phyloP scores from a whole-genome alignment of 2,329 filamentous ascomycete species.

The Aspergillus fructus region DNA sequence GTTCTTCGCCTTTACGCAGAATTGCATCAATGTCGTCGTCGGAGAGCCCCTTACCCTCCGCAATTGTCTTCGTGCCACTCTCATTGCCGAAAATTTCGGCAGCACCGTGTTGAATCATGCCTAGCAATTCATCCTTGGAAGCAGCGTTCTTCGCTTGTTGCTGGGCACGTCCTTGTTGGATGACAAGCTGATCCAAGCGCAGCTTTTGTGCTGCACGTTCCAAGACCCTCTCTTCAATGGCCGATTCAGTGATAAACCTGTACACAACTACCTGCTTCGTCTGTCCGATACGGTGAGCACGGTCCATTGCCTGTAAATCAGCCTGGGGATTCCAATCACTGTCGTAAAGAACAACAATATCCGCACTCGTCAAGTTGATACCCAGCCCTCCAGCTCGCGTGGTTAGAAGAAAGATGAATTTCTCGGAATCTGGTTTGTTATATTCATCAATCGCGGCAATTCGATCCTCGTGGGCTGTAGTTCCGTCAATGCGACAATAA shows the following conservation, averaged over 20 bases:
- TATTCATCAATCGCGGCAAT: slow-evolving; percentile 98
- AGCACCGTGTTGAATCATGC: slow-evolving; percentile 99
- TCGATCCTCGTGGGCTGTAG: slow-evolving; percentile 94
- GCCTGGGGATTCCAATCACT: slow-evolving; percentile 99
- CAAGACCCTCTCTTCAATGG: slow-evolving; percentile 96
- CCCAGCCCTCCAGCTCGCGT: slow-evolving; percentile 93
- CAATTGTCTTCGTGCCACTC: slow-evolving; percentile 61
- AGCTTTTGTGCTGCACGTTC: slow-evolving; percentile 96
- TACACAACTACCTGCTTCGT: slow-evolving; percentile 98
- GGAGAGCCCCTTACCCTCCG: slow-evolving; percentile 63
- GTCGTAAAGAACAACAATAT: slow-evolving; percentile 95
- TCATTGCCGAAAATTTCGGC: slow-evolving; percentile 84
- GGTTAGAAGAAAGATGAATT: slow-evolving; percentile 93
- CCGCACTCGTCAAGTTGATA: slow-evolving; percentile 92
- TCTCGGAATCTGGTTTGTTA: slow-evolving; percentile 92
- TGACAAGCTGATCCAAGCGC: slow-evolving; percentile 93
- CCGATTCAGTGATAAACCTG: slow-evolving; percentile 95
- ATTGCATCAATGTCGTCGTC: slow-evolving; percentile 92
- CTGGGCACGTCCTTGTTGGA: slow-evolving; percentile 94
- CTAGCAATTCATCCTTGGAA: slow-evolving; percentile 92
- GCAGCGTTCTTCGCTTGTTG: slow-evolving; percentile 86
- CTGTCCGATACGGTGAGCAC: slow-evolving; percentile 96
- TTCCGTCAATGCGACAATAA: slow-evolving; percentile 96
- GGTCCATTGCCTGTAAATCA: slow-evolving; percentile 97
- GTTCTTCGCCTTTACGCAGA: slow-evolving; percentile 78